These are phyloP conservation scores for Trametes versicolor DNA, from an alignment of 1,284 basidiomycete species.

Conservation along the genomic window DNA sequence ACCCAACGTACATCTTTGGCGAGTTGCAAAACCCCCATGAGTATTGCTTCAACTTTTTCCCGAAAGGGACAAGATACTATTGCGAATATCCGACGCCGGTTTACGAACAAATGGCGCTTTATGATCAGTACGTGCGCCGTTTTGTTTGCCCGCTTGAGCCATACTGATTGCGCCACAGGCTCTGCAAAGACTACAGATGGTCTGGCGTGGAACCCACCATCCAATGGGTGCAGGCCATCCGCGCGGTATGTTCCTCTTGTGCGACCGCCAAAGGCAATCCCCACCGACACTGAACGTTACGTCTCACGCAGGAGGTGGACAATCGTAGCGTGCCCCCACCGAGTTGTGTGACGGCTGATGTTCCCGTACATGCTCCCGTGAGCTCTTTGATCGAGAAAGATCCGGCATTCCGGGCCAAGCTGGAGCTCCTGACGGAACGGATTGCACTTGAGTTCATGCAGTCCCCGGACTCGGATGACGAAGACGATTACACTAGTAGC, in stretches of 20 bases:
- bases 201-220: neutral
- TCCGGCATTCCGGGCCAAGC: too few relatives aligned
- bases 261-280: too few relatives aligned
- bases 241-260: neutral
- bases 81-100: neutral
- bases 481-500: too few relatives aligned
- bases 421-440: too few relatives aligned
- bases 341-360: too few relatives aligned
- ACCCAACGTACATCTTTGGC: conserved; percentile 1
- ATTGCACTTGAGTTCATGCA: too few relatives aligned
- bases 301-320: too few relatives aligned
- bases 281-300: too few relatives aligned
- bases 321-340: too few relatives aligned
- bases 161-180: neutral
- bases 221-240: neutral
- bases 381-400: too few relatives aligned
- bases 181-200: neutral
- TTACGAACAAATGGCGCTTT: conserved; percentile 1
- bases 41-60: conserved; percentile 5
- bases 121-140: neutral
- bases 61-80: neutral
- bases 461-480: too few relatives aligned
- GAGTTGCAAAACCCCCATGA: conserved; percentile 1
- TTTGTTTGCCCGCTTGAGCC: neutral
- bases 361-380: too few relatives aligned